Percentiles rank a stretch among this genome's conserved stretches.
Conservation (phyloP, 352 stramenopile genomes). For the Phytophthora pseudosyringae region DNA sequence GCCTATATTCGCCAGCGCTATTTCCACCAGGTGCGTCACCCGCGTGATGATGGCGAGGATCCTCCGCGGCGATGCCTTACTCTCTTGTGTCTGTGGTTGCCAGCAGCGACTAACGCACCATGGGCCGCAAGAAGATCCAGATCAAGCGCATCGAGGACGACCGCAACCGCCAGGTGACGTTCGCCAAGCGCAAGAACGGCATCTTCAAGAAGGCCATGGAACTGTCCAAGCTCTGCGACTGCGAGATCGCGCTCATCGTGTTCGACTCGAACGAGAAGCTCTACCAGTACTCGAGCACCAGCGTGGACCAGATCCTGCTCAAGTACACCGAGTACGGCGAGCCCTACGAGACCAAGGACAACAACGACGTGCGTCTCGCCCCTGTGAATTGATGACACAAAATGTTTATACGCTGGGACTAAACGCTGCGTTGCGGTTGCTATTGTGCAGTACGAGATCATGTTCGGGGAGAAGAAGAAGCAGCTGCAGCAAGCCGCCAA, state of each 20-base stretch:
- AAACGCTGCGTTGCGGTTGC: background rate
- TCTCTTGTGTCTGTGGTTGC: background rate
- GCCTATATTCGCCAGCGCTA: slow-evolving; percentile 35
- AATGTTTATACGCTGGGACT: no score
- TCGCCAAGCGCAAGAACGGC: slow-evolving; percentile 85
- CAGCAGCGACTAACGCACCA: slow-evolving; percentile 30
- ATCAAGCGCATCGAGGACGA: slow-evolving; percentile 89
- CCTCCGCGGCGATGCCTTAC: background rate
- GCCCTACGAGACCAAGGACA: slow-evolving; percentile 85
- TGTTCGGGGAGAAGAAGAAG: slow-evolving; percentile 88
- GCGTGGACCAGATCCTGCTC: slow-evolving; percentile 85
- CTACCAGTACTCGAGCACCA: slow-evolving; percentile 84
- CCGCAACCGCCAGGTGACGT: slow-evolving; percentile 86
- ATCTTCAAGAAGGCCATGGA: slow-evolving; percentile 92
- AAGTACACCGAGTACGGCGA: slow-evolving; percentile 90
- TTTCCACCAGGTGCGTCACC: slow-evolving; percentile 39
- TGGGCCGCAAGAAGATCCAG: slow-evolving; percentile 91
- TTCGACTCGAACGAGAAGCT: slow-evolving; percentile 90
- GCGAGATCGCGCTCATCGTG: slow-evolving; percentile 86
- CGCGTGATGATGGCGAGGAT: slow-evolving; percentile 19
- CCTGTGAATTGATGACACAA: background rate
- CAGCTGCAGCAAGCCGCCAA: slow-evolving; percentile 50
- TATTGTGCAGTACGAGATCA: slow-evolving; percentile 70
- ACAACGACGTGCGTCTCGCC: slow-evolving; percentile 69
- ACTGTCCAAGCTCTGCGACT: slow-evolving; percentile 88